A percentile compares a stretch with the other conserved stretches of the same genome.
These are phyloP conservation scores for Scopulariopsis brevicaulis DNA, from an alignment of 2,329 filamentous ascomycete species.

Conservation along the genomic window DNA sequence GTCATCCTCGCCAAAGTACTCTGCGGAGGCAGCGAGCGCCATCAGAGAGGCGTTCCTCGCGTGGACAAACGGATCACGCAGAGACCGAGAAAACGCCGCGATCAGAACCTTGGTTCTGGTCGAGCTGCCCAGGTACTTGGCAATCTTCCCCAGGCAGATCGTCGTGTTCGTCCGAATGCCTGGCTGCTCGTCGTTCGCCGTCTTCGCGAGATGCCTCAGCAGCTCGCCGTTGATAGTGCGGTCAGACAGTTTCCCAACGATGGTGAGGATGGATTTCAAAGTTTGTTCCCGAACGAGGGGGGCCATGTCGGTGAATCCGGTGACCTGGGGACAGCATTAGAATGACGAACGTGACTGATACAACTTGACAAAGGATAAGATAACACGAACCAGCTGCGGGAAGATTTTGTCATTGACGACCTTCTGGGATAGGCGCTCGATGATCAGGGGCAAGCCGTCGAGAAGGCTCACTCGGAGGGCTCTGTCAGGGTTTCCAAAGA, in stretches of 20 bases:
- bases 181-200: conserved; percentile 93
- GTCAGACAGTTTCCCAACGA: conserved; percentile 84
- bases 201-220: conserved; percentile 82
- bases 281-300: conserved; percentile 93
- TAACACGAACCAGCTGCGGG: conserved; percentile 62
- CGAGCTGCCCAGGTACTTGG: conserved; percentile 69
- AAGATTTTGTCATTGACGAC: conserved; percentile 95
- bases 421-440: conserved; percentile 79
- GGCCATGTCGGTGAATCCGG: conserved; percentile 85
- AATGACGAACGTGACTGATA: neutral
- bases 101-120: conserved; percentile 83
- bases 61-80: conserved; percentile 90
- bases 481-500: conserved; percentile 86
- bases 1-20: conserved; percentile 83
- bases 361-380: neutral
- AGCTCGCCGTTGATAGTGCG: conserved; percentile 89
- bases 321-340: conserved; percentile 47
- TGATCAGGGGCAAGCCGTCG: conserved; percentile 82
- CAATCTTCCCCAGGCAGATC: conserved; percentile 93
- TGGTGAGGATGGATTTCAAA: conserved; percentile 79
- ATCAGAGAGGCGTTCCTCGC: conserved; percentile 82
- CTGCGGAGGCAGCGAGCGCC: conserved; percentile 73
- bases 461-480: conserved; percentile 84
- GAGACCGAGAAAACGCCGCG: conserved; percentile 79
- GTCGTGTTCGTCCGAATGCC: conserved; percentile 97